Evolutionary conservation across 306 rosid genomes (phyloP).

Genomic region (Castanea mollissima): DNA sequence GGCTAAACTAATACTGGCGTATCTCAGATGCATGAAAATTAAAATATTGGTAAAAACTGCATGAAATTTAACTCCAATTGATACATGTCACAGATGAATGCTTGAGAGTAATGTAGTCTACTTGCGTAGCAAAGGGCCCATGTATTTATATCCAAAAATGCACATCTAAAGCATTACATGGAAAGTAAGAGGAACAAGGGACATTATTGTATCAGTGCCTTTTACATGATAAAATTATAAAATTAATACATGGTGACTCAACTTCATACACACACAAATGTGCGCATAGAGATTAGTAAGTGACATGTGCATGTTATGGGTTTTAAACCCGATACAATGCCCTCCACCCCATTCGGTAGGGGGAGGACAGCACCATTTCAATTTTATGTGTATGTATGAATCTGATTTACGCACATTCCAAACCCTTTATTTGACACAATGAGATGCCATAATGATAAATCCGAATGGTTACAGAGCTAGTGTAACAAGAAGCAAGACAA

Average conservation of each 20-base stretch:
- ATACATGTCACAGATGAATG: background rate
- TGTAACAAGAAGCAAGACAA: background rate
- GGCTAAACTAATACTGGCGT: background rate
- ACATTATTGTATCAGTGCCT: background rate
- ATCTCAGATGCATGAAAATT: background rate
- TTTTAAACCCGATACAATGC: background rate
- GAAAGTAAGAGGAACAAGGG: background rate
- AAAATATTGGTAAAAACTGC: background rate
- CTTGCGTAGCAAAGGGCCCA: background rate
- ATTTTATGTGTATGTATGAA: too few relatives aligned
- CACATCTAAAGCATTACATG: background rate
- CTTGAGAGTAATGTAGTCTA: background rate
- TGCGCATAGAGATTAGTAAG: background rate
- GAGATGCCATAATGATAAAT: background rate
- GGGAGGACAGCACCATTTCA: background rate
- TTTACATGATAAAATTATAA: background rate
- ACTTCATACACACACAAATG: background rate
- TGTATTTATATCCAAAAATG: background rate
- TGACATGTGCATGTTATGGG: background rate
- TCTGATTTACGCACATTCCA: too few relatives aligned
- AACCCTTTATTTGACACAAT: too few relatives aligned
- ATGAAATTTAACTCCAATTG: background rate
- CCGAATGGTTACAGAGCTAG: background rate
- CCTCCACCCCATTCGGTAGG: background rate
- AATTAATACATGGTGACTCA: background rate